These are phyloP conservation scores for Limnanthes douglasii DNA, from an alignment of 345 rosid genomes.

Conservation along the genomic window DNA sequence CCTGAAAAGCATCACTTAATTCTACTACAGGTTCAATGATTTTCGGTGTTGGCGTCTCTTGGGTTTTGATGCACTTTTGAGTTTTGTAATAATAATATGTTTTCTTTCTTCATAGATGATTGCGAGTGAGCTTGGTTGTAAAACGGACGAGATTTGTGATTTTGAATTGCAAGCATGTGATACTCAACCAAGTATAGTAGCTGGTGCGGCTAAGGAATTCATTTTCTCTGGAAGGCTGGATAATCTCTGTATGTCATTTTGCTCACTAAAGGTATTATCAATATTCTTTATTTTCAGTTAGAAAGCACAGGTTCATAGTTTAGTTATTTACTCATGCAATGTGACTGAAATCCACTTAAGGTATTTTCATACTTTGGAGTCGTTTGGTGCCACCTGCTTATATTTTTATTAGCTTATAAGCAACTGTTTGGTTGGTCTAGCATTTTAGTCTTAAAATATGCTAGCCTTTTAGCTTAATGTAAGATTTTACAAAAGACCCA, in stretches of 20 bases:
- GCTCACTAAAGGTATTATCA: slow-evolving; percentile 86
- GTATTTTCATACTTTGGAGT: too few relatives aligned
- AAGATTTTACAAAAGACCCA: too few relatives aligned
- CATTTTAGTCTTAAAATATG: too few relatives aligned
- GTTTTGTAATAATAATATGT: slow-evolving; percentile 6
- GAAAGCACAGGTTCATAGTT: too few relatives aligned
- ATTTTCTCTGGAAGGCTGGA: slow-evolving; percentile 93
- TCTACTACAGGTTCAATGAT: slow-evolving; percentile 44
- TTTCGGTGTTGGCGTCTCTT: neutral
- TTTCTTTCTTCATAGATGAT: slow-evolving; percentile 30
- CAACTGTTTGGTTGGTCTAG: too few relatives aligned
- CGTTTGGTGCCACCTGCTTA: too few relatives aligned
- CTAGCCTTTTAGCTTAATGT: too few relatives aligned
- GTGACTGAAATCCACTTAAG: too few relatives aligned
- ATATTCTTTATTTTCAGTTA: too few relatives aligned
- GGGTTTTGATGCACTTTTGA: neutral
- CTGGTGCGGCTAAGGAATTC: slow-evolving; percentile 81
- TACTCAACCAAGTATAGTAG: slow-evolving; percentile 79
- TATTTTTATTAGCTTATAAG: too few relatives aligned
- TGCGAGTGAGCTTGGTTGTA: slow-evolving; percentile 45
- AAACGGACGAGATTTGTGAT: slow-evolving; percentile 63
- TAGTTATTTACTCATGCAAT: too few relatives aligned
- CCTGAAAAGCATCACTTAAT: slow-evolving; percentile 54
- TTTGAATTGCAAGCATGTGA: slow-evolving; percentile 98
- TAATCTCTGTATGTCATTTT: slow-evolving; percentile 95